Base-by-base conservation (phyloP, 1,284 basidiomycete species). In the Vanrija humicola region DNA sequence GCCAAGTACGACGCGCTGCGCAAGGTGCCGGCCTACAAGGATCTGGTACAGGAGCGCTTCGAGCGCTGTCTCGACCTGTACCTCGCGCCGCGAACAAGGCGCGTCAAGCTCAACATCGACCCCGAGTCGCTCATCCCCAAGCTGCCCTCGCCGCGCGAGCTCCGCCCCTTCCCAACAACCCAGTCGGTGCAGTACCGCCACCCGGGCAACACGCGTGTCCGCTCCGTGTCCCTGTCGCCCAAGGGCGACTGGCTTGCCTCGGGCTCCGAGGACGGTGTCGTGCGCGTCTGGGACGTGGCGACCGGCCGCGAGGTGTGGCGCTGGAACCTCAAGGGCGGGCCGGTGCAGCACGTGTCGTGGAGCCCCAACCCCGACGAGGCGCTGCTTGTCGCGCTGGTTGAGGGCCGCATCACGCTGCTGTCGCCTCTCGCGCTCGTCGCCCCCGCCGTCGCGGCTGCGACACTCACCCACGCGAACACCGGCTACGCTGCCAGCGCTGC, bases 51-150 rank as follows among this genome's bases (percentile, higher is more conserved):
- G 74, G 89, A 98, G 68, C 84, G 93, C 49, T 98, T 98, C 78
- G 86, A 86, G 68, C 86, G 96, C 26, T 94, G 96, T 75, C 83
- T 99, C 38, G 96, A 99, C 77, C 81, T 99, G 42, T 99, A 99
- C 76, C 84, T 99, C 46, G 96, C 96, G 6, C 96, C 96, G 39
- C 84, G 96, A 49, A 86, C 97, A 65, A 88, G 93, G 64, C 81
- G 87, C 56, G 85, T 83, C 63, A 92, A 89, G 75, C 83, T 97
- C 46, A 90, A 90, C 69, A 89, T 94, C 57, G 90, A 96, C 70
- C 92, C 96, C 0, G 86, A 88, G 64, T 88, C 86, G 56, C 81
- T 99, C 25, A 86, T 98, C 49, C 96, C 96, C 42, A 94, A 97
- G 77, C 81, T 99, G n/a, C 96, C 96, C 0, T 89, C 88, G 62